A percentile compares a stretch with the other conserved stretches of the same genome.
phyloP scores from a whole-genome alignment of 1,139 yeast species.

The Yamadazyma jaroonii region DNA sequence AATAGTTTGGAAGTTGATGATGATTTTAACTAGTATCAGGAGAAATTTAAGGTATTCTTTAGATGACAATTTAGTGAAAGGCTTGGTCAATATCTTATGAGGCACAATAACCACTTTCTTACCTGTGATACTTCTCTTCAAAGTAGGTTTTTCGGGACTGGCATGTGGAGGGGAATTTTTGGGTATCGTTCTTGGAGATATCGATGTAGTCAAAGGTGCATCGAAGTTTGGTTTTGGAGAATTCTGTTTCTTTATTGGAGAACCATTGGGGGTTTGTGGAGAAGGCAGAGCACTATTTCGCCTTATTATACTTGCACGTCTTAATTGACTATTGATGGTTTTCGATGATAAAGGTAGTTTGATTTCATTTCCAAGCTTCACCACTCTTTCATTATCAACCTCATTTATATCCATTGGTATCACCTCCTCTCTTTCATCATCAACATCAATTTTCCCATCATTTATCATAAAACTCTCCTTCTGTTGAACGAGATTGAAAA shows the following conservation, averaged over 20 bases:
- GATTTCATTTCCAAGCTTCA: conserved; percentile 35
- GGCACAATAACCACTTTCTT: conserved; percentile 40
- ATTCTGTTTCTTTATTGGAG: neutral
- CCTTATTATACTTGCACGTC: conserved; percentile 19
- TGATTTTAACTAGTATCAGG: conserved; percentile 35
- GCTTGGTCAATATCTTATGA: conserved; percentile 42
- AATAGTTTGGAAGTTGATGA: conserved; percentile 35
- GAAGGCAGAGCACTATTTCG: conserved; percentile 4
- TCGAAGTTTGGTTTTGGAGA: neutral
- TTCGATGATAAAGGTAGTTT: conserved; percentile 43
- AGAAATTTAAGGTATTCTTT: conserved; percentile 40
- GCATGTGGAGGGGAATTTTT: neutral
- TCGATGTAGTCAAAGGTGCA: conserved; percentile 4
- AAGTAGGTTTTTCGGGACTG: conserved; percentile 5
- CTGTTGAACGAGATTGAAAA: conserved; percentile 34
- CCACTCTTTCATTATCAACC: conserved; percentile 24
- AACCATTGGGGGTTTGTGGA: neutral
- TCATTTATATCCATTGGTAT: conserved; percentile 8
- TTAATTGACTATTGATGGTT: conserved; percentile 37
- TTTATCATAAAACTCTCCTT: conserved; percentile 32
- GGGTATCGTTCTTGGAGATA: conserved; percentile 6
- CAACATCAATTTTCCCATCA: conserved; percentile 14
- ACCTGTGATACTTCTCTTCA: conserved; percentile 9
- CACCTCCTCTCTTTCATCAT: conserved; percentile 8
- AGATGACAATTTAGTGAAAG: conserved; percentile 37